Conservation (phyloP, 2,329 filamentous ascomycete genomes). For the Karstenula rhodostoma region DNA sequence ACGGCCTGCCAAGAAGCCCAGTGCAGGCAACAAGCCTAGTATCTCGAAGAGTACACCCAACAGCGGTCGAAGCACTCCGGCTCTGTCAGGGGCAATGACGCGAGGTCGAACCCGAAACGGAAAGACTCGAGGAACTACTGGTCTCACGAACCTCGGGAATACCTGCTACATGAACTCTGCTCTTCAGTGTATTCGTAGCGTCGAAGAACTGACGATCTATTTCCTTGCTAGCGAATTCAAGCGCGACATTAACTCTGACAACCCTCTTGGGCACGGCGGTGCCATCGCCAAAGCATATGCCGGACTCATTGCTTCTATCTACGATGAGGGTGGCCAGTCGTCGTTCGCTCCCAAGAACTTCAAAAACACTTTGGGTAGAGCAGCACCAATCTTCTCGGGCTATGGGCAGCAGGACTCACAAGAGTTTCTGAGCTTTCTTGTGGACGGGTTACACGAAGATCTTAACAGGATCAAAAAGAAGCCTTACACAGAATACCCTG, state of each 20-base stretch:
- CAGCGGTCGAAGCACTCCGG: constrained; percentile 75
- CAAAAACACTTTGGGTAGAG: constrained; percentile 81
- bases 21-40: constrained; percentile 50
- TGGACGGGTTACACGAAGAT: constrained; percentile 95
- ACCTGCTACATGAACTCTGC: constrained; percentile 99
- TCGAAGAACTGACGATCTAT: constrained; percentile 92
- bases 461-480: constrained; percentile 93
- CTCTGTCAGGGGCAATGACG: constrained; percentile 67
- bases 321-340: constrained; percentile 70
- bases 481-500: constrained; percentile 96
- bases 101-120: constrained; percentile 76
- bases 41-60: constrained; percentile 50
- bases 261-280: constrained; percentile 85
- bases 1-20: constrained; percentile 56
- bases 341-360: constrained; percentile 82
- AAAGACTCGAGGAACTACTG: constrained; percentile 77
- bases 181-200: constrained; percentile 90
- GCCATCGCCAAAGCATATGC: constrained; percentile 87
- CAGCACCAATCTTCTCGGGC: constrained; percentile 86
- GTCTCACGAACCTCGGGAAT: constrained; percentile 90
- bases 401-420: constrained; percentile 98
- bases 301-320: constrained; percentile 78
- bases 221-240: constrained; percentile 67
- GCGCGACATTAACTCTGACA: constrained; percentile 82
- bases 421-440: constrained; percentile 92